A percentile compares a stretch with the other conserved stretches of the same genome.
Conservation (phyloP, 1,139 yeast species). For the Blastobotrys elegans region DNA sequence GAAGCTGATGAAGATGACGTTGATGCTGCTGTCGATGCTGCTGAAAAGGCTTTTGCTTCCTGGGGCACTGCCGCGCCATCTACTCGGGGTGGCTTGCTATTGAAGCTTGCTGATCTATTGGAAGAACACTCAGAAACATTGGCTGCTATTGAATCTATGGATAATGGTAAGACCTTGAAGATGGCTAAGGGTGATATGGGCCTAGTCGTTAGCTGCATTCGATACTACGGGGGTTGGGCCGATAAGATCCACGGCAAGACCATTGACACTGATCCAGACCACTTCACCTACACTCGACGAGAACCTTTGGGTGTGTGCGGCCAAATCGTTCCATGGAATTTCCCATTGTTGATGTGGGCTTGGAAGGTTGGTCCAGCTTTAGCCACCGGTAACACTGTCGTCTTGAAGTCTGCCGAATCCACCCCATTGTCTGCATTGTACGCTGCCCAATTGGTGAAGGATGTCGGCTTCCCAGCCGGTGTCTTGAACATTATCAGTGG, state of each 20-base stretch:
- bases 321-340: conserved; percentile 83
- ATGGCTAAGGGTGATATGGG: conserved; percentile 54
- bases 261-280: conserved; percentile 58
- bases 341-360: conserved; percentile 77
- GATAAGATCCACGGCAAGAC: conserved; percentile 66
- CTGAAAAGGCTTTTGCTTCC: conserved; percentile 45
- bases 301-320: conserved; percentile 82
- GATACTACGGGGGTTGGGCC: conserved; percentile 77
- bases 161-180: conserved; percentile 67
- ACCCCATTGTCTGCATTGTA: conserved; percentile 77
- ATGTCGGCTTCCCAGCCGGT: conserved; percentile 78
- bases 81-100: conserved; percentile 51
- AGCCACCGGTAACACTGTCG: conserved; percentile 76
- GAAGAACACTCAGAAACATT: conserved; percentile 55
- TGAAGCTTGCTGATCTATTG: conserved; percentile 59
- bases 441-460: conserved; percentile 53
- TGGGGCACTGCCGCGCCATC: conserved; percentile 49
- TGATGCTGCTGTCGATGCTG: conserved; percentile 53
- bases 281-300: conserved; percentile 53
- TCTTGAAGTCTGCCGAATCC: conserved; percentile 76
- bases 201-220: conserved; percentile 49
- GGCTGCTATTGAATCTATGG: conserved; percentile 69
- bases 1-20: conserved; percentile 55
- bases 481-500: conserved; percentile 73
- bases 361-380: conserved; percentile 87